These are phyloP conservation scores for Hygrocybe coccinea DNA, from an alignment of 768 basidiomycete species.

Conservation along the genomic window DNA sequence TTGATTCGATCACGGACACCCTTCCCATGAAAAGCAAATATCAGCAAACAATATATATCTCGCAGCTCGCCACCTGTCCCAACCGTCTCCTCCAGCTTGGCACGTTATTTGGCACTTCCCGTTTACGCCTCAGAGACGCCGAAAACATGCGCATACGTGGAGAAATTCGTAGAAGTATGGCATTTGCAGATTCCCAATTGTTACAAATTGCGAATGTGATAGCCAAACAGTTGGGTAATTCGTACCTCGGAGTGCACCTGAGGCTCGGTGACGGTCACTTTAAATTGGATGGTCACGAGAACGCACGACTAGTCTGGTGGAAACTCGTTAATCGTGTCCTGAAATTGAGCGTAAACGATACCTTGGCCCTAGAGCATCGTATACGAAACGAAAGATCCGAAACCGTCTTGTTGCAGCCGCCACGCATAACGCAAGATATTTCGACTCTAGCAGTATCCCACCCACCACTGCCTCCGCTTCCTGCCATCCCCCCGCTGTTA, in stretches of 20 bases:
- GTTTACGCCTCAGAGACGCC: constrained; percentile 47
- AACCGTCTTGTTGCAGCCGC: neutral
- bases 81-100: constrained; percentile 65
- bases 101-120: constrained; percentile 70
- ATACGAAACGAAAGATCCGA: constrained; percentile 4
- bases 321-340: constrained; percentile 49
- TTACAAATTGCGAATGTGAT: constrained; percentile 42
- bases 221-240: constrained; percentile 35
- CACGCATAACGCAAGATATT: constrained; percentile 22
- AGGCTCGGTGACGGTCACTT: constrained; percentile 69
- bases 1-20: constrained; percentile 37
- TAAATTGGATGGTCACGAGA: constrained; percentile 35
- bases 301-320: constrained; percentile 51
- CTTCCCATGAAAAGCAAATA: constrained; percentile 37
- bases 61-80: constrained; percentile 33
- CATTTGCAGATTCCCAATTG: constrained; percentile 48
- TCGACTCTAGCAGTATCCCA: constrained; percentile 21
- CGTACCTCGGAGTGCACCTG: constrained; percentile 61
- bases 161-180: constrained; percentile 52
- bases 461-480: constrained; percentile 12
- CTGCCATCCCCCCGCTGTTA: constrained; percentile 10
- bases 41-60: constrained; percentile 39
- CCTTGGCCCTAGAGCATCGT: constrained; percentile 27
- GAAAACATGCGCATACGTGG: constrained; percentile 41
- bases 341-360: constrained; percentile 35